Percentiles rank a stretch among this genome's conserved stretches.
phyloP scores from a whole-genome alignment of 441 rosid species.

The Brassica balearica region DNA sequence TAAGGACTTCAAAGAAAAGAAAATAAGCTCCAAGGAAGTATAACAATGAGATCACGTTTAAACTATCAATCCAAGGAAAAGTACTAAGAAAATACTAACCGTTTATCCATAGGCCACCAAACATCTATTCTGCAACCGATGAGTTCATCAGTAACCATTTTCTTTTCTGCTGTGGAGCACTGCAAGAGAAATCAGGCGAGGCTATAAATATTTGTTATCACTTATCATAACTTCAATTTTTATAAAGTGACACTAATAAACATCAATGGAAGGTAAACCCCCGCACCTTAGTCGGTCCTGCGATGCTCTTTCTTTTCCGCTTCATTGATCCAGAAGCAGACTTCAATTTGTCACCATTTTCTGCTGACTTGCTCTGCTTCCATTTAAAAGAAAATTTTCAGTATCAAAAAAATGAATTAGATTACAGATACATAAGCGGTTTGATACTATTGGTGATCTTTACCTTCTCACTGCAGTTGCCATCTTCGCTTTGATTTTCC shows the following conservation, averaged over 20 bases:
- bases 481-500: constrained; percentile 56
- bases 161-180: constrained; percentile 69
- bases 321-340: constrained; percentile 73
- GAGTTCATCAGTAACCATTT: constrained; percentile 68
- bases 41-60: constrained; percentile 2
- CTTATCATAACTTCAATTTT: constrained; percentile 4
- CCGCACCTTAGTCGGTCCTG: constrained; percentile 82
- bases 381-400: constrained; percentile 23
- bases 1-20: not conserved
- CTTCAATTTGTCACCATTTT: constrained; percentile 53
- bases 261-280: constrained; percentile 17
- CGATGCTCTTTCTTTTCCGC: constrained; percentile 73
- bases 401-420: constrained; percentile 19
- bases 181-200: constrained; percentile 50
- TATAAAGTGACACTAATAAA: constrained; percentile 11
- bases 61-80: constrained; percentile 28
- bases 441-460: constrained; percentile 3
- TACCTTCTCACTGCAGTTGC: constrained; percentile 67
- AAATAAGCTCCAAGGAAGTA: not conserved
- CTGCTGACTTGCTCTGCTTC: constrained; percentile 50
- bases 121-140: constrained; percentile 91
- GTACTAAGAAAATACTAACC: constrained; percentile 55
- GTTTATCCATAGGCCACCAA: constrained; percentile 99
- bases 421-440: constrained; percentile 24
- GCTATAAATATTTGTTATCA: constrained; percentile 27